phyloP scores from a whole-genome alignment of 2,329 filamentous ascomycete genomes.

The Diplocarpon mali region DNA sequence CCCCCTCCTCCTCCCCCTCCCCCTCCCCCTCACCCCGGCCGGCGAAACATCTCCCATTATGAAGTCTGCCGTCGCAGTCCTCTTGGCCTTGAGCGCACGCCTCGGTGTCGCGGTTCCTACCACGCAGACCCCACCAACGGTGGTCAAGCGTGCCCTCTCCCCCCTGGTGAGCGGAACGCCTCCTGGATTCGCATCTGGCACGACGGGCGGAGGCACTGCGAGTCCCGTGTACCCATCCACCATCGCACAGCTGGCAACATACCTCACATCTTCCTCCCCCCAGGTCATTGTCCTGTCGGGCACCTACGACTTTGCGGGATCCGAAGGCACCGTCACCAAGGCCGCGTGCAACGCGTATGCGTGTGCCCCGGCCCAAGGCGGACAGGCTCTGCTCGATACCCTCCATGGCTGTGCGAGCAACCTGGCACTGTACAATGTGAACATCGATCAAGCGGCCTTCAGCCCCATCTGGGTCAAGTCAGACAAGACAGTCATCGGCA shows the following conservation, averaged over 20 bases:
- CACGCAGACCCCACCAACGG: no score
- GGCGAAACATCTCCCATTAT: no score
- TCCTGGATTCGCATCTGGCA: slow-evolving; percentile 28
- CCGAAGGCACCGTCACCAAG: slow-evolving; percentile 30
- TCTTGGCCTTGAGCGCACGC: no score
- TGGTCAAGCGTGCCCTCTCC: no score
- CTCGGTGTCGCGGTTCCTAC: no score
- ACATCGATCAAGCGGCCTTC: slow-evolving; percentile 20
- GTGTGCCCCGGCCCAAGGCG: slow-evolving; percentile 4
- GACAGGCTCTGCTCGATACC: slow-evolving; percentile 45
- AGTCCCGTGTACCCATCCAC: slow-evolving; percentile 41
- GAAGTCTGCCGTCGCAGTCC: no score
- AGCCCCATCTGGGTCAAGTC: slow-evolving; percentile 18
- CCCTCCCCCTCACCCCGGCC: no score
- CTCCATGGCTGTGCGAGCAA: slow-evolving; percentile 25
- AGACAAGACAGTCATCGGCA: slow-evolving; percentile 24
- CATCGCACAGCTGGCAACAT: slow-evolving; percentile 45
- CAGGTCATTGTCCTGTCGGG: slow-evolving; percentile 44
- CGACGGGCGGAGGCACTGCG: slow-evolving; percentile 49
- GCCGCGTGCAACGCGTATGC: slow-evolving; percentile 35
- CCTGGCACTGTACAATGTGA: slow-evolving; percentile 7
- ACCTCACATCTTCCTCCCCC: slow-evolving; percentile 41
- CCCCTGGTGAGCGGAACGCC: slow-evolving; percentile 3
- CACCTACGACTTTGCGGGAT: slow-evolving; percentile 39
- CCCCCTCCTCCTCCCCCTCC: no score